Evolutionary conservation across 2,329 filamentous ascomycete species (phyloP).

Genomic region (Fusarium sp.): DNA sequence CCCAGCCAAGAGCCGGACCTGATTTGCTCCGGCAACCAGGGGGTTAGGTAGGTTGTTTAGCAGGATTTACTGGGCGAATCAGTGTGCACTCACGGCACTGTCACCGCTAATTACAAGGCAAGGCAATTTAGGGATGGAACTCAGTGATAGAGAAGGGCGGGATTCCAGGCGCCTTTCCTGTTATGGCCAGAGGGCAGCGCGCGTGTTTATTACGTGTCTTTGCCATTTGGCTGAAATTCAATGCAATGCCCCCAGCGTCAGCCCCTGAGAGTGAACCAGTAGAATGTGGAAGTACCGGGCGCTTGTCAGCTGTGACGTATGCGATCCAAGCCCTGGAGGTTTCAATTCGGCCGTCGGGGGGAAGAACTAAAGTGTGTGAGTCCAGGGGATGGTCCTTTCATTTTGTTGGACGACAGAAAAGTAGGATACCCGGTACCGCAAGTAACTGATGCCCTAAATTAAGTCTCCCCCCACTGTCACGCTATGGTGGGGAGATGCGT

Average conservation of each 20-base stretch:
- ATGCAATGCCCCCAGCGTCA: background rate
- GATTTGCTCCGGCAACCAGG: slow-evolving; percentile 16
- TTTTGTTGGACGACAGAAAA: slow-evolving; percentile 17
- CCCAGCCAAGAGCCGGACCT: background rate
- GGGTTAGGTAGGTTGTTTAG: background rate
- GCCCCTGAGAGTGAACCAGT: slow-evolving; percentile 11
- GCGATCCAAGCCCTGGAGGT: background rate
- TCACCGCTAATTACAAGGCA: background rate
- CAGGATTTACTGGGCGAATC: slow-evolving; percentile 15
- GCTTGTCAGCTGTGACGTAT: slow-evolving; percentile 27
- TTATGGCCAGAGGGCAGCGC: background rate
- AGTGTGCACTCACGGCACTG: background rate
- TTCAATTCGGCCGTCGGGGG: background rate
- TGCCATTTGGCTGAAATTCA: background rate
- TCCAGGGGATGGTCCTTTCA: slow-evolving; percentile 15
- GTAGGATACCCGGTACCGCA: background rate
- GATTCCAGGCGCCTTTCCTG: background rate
- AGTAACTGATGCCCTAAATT: slow-evolving; percentile 1
- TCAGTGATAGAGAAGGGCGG: background rate
- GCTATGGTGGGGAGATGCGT: slow-evolving; percentile 11
- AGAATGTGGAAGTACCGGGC: background rate
- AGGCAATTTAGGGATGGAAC: background rate
- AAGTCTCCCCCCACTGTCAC: background rate
- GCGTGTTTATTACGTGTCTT: slow-evolving; percentile 17
- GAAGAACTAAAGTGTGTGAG: slow-evolving; percentile 8